These are phyloP conservation scores for Candida gigantensis DNA, from an alignment of 1,139 yeast species.

Conservation along the genomic window DNA sequence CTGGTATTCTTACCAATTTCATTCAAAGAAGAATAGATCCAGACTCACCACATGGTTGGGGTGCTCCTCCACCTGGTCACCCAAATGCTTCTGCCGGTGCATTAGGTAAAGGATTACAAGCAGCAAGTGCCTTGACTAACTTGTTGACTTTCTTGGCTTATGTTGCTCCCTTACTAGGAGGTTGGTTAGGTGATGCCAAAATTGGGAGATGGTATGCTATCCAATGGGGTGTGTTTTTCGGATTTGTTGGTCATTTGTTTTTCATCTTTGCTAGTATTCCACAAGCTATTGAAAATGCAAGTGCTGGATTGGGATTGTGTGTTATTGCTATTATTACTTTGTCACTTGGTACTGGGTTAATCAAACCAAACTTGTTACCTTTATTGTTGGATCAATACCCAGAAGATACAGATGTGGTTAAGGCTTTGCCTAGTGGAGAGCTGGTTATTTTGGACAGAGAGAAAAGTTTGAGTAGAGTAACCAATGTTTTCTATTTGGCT, in stretches of 20 bases:
- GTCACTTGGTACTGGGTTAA: conserved; percentile 51
- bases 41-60: conserved; percentile 49
- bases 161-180: conserved; percentile 45
- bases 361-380: conserved; percentile 55
- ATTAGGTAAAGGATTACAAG: conserved; percentile 41
- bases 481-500: conserved; percentile 76
- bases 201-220: conserved; percentile 45
- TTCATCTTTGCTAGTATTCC: conserved; percentile 46
- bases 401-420: conserved; percentile 59
- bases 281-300: conserved; percentile 32
- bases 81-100: conserved; percentile 40
- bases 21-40: conserved; percentile 51
- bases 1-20: conserved; percentile 44
- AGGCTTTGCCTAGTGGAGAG: conserved; percentile 60
- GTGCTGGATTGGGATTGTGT: conserved; percentile 35
- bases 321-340: conserved; percentile 37
- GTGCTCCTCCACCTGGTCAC: conserved; percentile 44
- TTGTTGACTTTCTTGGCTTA: conserved; percentile 44
- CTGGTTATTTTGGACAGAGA: conserved; percentile 71
- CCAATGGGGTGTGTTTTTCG: conserved; percentile 41
- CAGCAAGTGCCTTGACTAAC: conserved; percentile 42
- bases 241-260: conserved; percentile 39
- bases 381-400: conserved; percentile 52
- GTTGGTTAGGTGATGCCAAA: conserved; percentile 43
- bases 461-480: conserved; percentile 71